Evolutionary conservation across 2,329 filamentous ascomycete species (phyloP).

Genomic region (Hypomyces rosellus): DNA sequence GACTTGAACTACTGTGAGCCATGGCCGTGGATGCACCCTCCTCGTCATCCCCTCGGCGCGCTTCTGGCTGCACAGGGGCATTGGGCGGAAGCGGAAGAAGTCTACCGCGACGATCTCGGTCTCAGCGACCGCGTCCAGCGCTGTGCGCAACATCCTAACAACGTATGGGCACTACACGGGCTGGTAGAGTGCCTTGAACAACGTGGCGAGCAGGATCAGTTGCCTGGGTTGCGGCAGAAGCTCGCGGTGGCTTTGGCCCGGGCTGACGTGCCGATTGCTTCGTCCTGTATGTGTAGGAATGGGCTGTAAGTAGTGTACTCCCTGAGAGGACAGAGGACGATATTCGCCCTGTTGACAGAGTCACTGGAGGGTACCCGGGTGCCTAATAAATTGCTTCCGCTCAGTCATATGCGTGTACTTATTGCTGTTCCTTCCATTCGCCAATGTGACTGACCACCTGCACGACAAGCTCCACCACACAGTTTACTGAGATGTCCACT

Average conservation of each 20-base stretch:
- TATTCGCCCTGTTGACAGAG: too few relatives aligned
- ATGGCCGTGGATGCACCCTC: slow-evolving; percentile 71
- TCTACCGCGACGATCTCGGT: slow-evolving; percentile 56
- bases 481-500: too few relatives aligned
- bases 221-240: slow-evolving; percentile 37
- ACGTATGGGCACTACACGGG: slow-evolving; percentile 67
- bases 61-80: slow-evolving; percentile 58
- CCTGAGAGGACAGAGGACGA: too few relatives aligned
- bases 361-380: too few relatives aligned
- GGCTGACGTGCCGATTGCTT: slow-evolving; percentile 51
- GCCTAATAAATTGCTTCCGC: too few relatives aligned
- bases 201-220: slow-evolving; percentile 27
- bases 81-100: slow-evolving; percentile 45
- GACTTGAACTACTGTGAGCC: slow-evolving; percentile 62
- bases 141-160: slow-evolving; percentile 61
- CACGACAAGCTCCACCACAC: too few relatives aligned
- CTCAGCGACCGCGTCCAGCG: slow-evolving; percentile 49
- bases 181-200: slow-evolving; percentile 56
- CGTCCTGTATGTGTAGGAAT: slow-evolving; percentile 15
- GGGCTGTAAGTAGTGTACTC: too few relatives aligned
- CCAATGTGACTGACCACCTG: too few relatives aligned
- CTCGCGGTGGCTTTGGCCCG: slow-evolving; percentile 39
- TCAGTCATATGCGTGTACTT: too few relatives aligned
- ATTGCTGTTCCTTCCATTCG: too few relatives aligned
- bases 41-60: slow-evolving; percentile 61